These are phyloP conservation scores for Marasmius sp. DNA, from an alignment of 1,284 basidiomycete species.

Conservation along the genomic window DNA sequence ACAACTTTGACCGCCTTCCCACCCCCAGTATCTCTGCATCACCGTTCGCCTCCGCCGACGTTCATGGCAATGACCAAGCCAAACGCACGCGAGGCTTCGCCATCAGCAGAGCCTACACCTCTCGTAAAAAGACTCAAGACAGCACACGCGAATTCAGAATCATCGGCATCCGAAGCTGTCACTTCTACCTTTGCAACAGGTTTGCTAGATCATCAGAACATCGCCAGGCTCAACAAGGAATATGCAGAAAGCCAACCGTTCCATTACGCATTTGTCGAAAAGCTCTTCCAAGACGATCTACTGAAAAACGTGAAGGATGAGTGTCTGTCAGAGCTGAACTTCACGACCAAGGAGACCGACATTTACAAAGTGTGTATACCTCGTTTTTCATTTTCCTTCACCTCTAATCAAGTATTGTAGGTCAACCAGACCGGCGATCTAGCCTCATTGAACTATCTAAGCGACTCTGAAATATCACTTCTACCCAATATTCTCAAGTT, in stretches of 20 bases:
- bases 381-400: slow-evolving; percentile 1
- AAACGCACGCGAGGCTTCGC: background rate
- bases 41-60: background rate
- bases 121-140: slow-evolving; percentile 2
- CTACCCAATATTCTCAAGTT: slow-evolving; percentile 81
- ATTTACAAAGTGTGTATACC: slow-evolving; percentile 84
- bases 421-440: slow-evolving; percentile 98
- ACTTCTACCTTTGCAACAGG: slow-evolving; percentile 47
- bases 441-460: slow-evolving; percentile 86
- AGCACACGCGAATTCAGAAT: background rate
- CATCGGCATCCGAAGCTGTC: slow-evolving; percentile 25
- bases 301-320: slow-evolving; percentile 78
- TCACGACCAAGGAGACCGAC: slow-evolving; percentile 97
- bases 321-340: slow-evolving; percentile 83
- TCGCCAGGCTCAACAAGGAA: slow-evolving; percentile 50
- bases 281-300: slow-evolving; percentile 84
- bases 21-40: too few relatives aligned
- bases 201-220: slow-evolving; percentile 57
- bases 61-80: background rate
- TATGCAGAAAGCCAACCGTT: slow-evolving; percentile 74
- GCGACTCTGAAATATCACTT: slow-evolving; percentile 72
- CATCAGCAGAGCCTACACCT: background rate
- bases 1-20: too few relatives aligned
- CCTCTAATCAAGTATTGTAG: slow-evolving; percentile 37
- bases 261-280: slow-evolving; percentile 82